These are phyloP conservation scores for Populus hybrid DNA, from an alignment of 441 rosid species.

Conservation along the genomic window DNA sequence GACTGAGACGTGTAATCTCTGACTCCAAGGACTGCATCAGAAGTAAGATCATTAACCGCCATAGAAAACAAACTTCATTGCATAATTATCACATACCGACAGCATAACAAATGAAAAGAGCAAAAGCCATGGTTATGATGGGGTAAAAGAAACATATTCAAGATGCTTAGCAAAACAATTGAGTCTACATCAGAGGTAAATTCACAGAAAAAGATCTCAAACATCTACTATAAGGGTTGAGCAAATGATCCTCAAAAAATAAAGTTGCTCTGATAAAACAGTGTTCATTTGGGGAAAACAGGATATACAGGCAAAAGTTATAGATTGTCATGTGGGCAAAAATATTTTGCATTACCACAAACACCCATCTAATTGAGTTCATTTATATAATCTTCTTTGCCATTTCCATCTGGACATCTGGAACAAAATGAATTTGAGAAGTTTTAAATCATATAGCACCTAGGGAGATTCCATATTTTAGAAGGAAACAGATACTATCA, in stretches of 20 bases:
- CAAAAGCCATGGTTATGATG: background rate
- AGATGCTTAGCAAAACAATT: background rate
- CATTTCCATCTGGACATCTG: background rate
- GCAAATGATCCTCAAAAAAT: background rate
- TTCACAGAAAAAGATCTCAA: background rate
- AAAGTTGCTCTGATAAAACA: background rate
- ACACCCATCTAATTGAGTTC: background rate
- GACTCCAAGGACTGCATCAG: constrained; percentile 75
- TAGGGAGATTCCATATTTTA: background rate
- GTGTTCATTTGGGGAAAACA: background rate
- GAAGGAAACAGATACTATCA: background rate
- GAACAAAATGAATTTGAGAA: background rate
- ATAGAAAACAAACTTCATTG: constrained; percentile 1
- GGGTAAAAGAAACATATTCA: background rate
- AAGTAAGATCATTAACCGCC: constrained; percentile 2
- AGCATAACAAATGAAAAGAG: background rate
- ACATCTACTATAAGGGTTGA: background rate
- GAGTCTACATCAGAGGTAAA: background rate
- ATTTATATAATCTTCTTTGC: background rate
- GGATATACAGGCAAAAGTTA: background rate
- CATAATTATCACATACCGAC: background rate
- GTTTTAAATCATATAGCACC: background rate
- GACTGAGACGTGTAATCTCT: constrained; percentile 77
- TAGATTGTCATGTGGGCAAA: background rate
- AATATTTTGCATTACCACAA: background rate